These are phyloP conservation scores for Amaranthus tricolor DNA, from an alignment of 179 eudicot genomes.

Conservation along the genomic window DNA sequence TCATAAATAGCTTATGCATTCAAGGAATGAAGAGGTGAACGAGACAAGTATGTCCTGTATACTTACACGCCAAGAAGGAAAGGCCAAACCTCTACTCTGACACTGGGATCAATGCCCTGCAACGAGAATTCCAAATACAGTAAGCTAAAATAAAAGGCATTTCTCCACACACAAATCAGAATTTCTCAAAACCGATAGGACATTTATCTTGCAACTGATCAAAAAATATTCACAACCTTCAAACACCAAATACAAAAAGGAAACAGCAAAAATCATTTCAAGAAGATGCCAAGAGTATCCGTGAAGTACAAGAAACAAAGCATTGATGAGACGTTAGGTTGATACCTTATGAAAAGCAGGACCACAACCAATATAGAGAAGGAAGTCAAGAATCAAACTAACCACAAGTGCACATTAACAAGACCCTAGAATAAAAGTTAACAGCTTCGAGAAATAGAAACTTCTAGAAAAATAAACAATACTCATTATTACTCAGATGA, in stretches of 20 bases:
- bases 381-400: background rate
- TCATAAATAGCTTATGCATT: background rate
- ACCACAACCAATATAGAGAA: background rate
- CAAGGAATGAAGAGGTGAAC: background rate
- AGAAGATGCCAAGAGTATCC: background rate
- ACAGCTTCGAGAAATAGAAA: background rate
- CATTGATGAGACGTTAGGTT: background rate
- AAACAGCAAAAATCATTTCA: background rate
- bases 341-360: background rate
- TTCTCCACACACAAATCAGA: background rate
- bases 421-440: background rate
- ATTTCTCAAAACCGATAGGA: background rate
- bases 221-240: background rate
- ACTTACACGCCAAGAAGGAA: slow-evolving; percentile 99
- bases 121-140: slow-evolving; percentile 11
- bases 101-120: slow-evolving; percentile 89
- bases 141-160: background rate
- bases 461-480: background rate
- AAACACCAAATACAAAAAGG: too few species aligned
- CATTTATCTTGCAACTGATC: background rate
- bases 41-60: slow-evolving; percentile 4
- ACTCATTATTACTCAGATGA: background rate
- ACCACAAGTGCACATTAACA: background rate
- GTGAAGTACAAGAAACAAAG: background rate
- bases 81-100: slow-evolving; percentile 94